phyloP scores from a whole-genome alignment of 2,329 filamentous ascomycete genomes.

The Fusarium graminum region DNA sequence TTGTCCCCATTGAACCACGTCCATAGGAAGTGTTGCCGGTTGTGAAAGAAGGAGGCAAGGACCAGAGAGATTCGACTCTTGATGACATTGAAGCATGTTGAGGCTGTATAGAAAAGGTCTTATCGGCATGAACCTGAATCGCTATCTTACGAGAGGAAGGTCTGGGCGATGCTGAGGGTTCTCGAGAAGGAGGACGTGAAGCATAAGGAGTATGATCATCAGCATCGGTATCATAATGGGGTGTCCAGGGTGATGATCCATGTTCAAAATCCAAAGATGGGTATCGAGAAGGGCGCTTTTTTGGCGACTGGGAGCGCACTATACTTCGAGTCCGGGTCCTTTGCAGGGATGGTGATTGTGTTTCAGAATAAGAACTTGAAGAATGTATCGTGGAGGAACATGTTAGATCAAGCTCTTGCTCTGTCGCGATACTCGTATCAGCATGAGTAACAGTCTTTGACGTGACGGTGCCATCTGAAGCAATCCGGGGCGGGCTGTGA shows the following conservation, averaged over 20 bases:
- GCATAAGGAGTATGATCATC: constrained; percentile 37
- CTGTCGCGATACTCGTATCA: constrained; percentile 44
- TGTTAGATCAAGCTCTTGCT: constrained; percentile 33
- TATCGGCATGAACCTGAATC: constrained; percentile 67
- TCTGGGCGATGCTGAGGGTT: constrained; percentile 46
- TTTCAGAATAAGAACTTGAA: constrained; percentile 43
- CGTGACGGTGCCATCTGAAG: constrained; percentile 49
- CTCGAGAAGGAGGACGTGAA: constrained; percentile 39
- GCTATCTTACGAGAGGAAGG: constrained; percentile 54
- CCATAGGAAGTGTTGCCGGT: constrained; percentile 64
- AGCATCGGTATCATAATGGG: constrained; percentile 38
- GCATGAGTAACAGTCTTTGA: constrained; percentile 47
- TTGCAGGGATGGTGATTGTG: constrained; percentile 44
- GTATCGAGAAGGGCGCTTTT: constrained; percentile 34
- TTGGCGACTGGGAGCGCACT: constrained; percentile 38
- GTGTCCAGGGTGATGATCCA: constrained; percentile 41
- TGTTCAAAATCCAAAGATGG: constrained; percentile 37
- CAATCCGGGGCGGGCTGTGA: constrained; percentile 56
- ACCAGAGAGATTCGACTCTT: constrained; percentile 52
- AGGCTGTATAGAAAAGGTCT: constrained; percentile 68
- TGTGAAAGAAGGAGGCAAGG: constrained; percentile 60
- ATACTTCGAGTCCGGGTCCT: constrained; percentile 36
- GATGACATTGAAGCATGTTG: constrained; percentile 51
- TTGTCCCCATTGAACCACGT: constrained; percentile 60
- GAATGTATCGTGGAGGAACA: constrained; percentile 38